Evolutionary conservation across 116 monocot genomes (phyloP).

Genomic region (Phalaenopsis hybrid): DNA sequence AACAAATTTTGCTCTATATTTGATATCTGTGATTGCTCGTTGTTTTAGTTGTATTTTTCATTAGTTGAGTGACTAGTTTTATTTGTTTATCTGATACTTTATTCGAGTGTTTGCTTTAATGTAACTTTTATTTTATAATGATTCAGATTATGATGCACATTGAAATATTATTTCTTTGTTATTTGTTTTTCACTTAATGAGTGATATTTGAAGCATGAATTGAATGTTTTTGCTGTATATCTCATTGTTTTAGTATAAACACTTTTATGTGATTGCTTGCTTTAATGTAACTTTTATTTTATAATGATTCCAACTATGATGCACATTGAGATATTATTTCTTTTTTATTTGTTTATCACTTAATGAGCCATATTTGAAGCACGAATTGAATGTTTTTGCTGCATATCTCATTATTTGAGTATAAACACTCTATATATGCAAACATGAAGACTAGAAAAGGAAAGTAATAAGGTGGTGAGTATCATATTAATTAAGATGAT

Average conservation of each 20-base stretch:
- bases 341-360: not conserved
- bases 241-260: too few species aligned
- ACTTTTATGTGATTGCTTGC: not conserved
- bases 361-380: not conserved
- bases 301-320: not conserved
- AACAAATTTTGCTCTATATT: not conserved
- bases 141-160: not conserved
- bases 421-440: too few species aligned
- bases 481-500: too few species aligned
- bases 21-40: not conserved
- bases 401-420: too few species aligned
- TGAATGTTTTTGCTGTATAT: too few species aligned
- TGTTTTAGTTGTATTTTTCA: not conserved
- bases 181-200: not conserved
- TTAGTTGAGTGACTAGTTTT: not conserved
- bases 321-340: not conserved
- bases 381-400: too few species aligned
- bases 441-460: too few species aligned
- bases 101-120: not conserved
- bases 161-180: not conserved
- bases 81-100: not conserved
- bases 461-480: too few species aligned
- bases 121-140: not conserved
- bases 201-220: not conserved
- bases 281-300: not conserved